A percentile compares a stretch with the other conserved stretches of the same genome.
Evolutionary conservation across 2,329 filamentous ascomycete species (phyloP).

Genomic region (Ceratocystis alfenasii): DNA sequence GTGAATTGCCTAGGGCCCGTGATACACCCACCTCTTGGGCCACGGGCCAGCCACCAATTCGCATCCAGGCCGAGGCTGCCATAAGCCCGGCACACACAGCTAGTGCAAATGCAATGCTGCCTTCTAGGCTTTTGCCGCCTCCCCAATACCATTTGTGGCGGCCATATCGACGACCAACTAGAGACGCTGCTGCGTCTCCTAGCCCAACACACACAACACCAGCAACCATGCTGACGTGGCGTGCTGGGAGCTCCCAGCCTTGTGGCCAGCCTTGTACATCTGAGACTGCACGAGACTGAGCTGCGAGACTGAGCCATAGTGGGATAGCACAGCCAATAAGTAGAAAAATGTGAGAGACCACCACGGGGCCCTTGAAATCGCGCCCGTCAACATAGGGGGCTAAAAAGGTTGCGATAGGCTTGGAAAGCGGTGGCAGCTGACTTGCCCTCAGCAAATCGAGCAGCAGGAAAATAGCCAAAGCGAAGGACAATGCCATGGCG

Average conservation of each 20-base stretch:
- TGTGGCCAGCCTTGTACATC: constrained; percentile 20
- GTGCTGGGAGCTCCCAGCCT: constrained; percentile 62
- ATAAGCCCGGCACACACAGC: constrained; percentile 69
- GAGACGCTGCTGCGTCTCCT: constrained; percentile 82
- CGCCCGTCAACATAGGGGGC: constrained; percentile 89
- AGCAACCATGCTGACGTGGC: constrained; percentile 81
- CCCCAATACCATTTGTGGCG: constrained; percentile 91
- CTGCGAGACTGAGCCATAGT: constrained; percentile 75
- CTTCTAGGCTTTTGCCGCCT: constrained; percentile 90
- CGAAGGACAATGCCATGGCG: constrained; percentile 64
- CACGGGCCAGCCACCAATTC: constrained; percentile 61
- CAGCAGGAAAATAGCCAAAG: constrained; percentile 73
- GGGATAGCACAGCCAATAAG: constrained; percentile 91
- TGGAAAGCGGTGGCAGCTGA: constrained; percentile 79
- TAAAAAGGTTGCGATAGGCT: constrained; percentile 73
- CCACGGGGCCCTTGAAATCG: constrained; percentile 84
- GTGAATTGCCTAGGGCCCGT: constrained; percentile 33
- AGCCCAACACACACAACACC: constrained; percentile 91
- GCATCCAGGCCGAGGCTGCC: constrained; percentile 60
- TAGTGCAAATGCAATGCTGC: constrained; percentile 64
- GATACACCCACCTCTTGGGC: constrained; percentile 51
- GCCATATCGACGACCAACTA: constrained; percentile 79
- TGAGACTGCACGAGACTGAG: constrained; percentile 43
- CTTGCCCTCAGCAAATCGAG: constrained; percentile 82
- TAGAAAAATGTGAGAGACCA: constrained; percentile 91